Conservation (phyloP, 306 rosid genomes). For the Corylus americana region DNA sequence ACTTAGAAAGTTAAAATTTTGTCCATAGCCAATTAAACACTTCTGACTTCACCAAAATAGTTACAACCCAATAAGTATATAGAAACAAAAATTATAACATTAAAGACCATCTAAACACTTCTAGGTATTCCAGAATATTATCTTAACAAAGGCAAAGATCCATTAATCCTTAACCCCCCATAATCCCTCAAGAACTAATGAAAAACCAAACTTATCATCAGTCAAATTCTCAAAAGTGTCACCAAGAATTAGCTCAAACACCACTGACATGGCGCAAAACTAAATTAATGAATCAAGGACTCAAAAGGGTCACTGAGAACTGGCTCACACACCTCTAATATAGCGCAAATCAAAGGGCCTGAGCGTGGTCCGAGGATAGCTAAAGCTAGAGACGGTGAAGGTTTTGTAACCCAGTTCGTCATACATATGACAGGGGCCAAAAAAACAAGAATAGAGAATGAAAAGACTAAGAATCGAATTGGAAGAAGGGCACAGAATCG, state of each 20-base stretch:
- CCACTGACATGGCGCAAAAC: slow-evolving; percentile 63
- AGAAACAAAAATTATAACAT: neutral
- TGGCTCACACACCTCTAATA: slow-evolving; percentile 63
- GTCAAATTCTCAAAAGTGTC: slow-evolving; percentile 28
- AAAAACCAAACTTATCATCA: slow-evolving; percentile 19
- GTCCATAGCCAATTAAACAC: neutral
- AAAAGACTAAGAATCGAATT: slow-evolving; percentile 43
- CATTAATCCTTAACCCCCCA: slow-evolving; percentile 24
- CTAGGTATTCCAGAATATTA: neutral
- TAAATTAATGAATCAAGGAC: slow-evolving; percentile 13
- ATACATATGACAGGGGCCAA: slow-evolving; percentile 38
- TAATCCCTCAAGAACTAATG: slow-evolving; percentile 10
- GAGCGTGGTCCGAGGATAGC: slow-evolving; percentile 63
- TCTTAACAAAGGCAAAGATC: slow-evolving; percentile 10
- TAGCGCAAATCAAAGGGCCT: slow-evolving; percentile 64
- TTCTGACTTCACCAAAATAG: neutral
- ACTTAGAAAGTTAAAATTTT: neutral
- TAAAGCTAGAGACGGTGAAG: slow-evolving; percentile 75
- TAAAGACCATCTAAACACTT: slow-evolving; percentile 2
- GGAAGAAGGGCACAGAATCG: slow-evolving; percentile 42
- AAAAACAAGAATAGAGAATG: slow-evolving; percentile 38
- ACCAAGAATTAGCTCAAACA: slow-evolving; percentile 17
- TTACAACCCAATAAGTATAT: neutral
- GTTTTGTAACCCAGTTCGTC: slow-evolving; percentile 36
- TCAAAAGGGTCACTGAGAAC: slow-evolving; percentile 28